These are phyloP conservation scores for Cutaneotrichosporon sp. DNA, from an alignment of 1,284 basidiomycete genomes.

Conservation along the genomic window DNA sequence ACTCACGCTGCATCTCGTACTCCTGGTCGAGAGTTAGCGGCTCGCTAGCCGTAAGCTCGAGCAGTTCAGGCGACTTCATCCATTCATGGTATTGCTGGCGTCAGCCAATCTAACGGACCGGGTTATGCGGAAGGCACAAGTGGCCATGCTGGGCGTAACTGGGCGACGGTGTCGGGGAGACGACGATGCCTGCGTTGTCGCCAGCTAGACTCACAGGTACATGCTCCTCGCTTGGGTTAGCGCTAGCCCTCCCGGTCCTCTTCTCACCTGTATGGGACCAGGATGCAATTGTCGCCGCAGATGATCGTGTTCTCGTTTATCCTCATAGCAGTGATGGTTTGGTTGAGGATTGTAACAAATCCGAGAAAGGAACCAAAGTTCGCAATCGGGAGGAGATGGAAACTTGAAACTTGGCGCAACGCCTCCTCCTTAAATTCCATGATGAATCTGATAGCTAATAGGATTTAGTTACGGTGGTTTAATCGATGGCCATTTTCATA, in stretches of 20 bases:
- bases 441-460: too few species aligned
- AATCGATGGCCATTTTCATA: too few species aligned
- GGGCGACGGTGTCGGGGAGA: too few species aligned
- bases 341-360: too few species aligned
- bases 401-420: too few species aligned
- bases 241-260: slow-evolving; percentile 1
- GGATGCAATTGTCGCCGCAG: slow-evolving; percentile 59
- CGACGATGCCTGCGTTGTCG: background rate
- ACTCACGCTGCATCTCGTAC: slow-evolving; percentile 83
- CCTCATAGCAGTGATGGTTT: slow-evolving; percentile 58
- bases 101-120: slow-evolving; percentile 1
- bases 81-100: slow-evolving; percentile 77
- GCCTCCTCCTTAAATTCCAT: too few species aligned
- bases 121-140: background rate
- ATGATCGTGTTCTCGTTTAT: slow-evolving; percentile 61
- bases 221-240: slow-evolving; percentile 53
- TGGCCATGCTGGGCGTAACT: too few species aligned
- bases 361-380: too few species aligned
- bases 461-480: too few species aligned
- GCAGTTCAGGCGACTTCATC: slow-evolving; percentile 76
- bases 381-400: too few species aligned
- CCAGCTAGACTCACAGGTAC: slow-evolving; percentile 53
- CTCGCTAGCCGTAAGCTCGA: slow-evolving; percentile 79
- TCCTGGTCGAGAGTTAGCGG: slow-evolving; percentile 77
- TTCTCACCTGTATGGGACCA: slow-evolving; percentile 66